Base-by-base conservation (phyloP, 2,329 filamentous ascomycete genomes). In the Cordyceps tenuipes region DNA sequence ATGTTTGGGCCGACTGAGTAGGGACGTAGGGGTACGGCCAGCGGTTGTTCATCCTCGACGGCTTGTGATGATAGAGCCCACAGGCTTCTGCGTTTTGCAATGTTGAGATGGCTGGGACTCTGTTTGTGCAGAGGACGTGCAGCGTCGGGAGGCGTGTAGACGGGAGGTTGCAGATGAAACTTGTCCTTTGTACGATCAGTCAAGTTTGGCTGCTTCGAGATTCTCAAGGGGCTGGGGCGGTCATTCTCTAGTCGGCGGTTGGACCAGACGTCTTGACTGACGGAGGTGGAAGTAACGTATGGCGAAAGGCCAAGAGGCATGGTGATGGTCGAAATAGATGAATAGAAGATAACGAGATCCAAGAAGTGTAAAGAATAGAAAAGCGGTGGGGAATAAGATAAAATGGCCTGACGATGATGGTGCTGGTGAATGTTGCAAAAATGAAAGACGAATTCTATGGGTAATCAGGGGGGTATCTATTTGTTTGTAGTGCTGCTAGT, bases 141-240 rank as follows among this genome's bases (percentile, higher is more conserved):
- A 31, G 34, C 13, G 19, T 58, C 44, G 15, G 15, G 46, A 8
- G 36, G 10, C 9, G 47, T 6, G 12, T 29, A 17, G 10, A 12
- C 6, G 17, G 55, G 23, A 10, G 3, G 5, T 12, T 51, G 46
- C 15, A 5, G 39, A 23, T 34, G 61, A 69, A 71, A 43, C 51
- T 62, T 13, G 48, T 31, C 62, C 63, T 31, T 55, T 29, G 39
- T 54, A 34, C 64, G 67, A 59, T 65, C 64, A 66, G 39, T 48
- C 21, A 34, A 61, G 26, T 13, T 58, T 9, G 52, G 49, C 39
- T 71, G 70, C 66, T 82, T 84, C 66, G 77, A 68, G 66, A 84
- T 79, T 46, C 78, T 76, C 39, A 83, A 68, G 12, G 82, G 82
- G 36, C 73, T 73, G 19, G 79, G 76, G 60, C 68, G 66, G 65